Conservation (phyloP, 768 basidiomycete species). For the Leccinum broughii region DNA sequence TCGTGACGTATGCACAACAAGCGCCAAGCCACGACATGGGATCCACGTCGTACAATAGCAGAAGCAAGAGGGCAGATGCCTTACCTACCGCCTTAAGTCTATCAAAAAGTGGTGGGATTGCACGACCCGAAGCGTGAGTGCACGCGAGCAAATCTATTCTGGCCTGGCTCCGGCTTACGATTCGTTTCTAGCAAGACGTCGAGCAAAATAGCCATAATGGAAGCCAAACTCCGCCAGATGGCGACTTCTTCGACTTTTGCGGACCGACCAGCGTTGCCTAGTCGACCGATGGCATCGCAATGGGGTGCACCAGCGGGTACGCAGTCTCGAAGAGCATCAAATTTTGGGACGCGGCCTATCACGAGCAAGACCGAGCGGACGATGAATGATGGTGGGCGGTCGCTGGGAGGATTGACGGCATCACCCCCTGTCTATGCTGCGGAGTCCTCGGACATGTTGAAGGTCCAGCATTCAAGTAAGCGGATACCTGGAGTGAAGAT, state of each 20-base stretch:
- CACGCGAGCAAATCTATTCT: not conserved
- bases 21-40: constrained; percentile 48
- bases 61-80: constrained; percentile 52
- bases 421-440: constrained; percentile 5
- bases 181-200: constrained; percentile 53
- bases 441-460: constrained; percentile 18
- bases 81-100: constrained; percentile 87
- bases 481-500: constrained; percentile 37
- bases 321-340: constrained; percentile 3
- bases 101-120: constrained; percentile 66
- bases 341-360: not conserved
- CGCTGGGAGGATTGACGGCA: not conserved
- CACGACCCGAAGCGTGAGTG: constrained; percentile 50
- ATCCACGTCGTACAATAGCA: constrained; percentile 33
- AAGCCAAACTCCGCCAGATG: constrained; percentile 90
- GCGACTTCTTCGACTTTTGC: constrained; percentile 36
- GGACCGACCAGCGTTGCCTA: constrained; percentile 25
- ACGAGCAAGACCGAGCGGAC: not conserved
- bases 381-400: constrained; percentile 3
- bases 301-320: not conserved
- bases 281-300: constrained; percentile 16
- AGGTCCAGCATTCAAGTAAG: constrained; percentile 18
- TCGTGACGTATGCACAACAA: constrained; percentile 92
- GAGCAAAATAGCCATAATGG: constrained; percentile 92
- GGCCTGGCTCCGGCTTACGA: constrained; percentile 10